Base-by-base conservation (phyloP, 2,329 filamentous ascomycete genomes). In the Ophiostoma populinum region DNA sequence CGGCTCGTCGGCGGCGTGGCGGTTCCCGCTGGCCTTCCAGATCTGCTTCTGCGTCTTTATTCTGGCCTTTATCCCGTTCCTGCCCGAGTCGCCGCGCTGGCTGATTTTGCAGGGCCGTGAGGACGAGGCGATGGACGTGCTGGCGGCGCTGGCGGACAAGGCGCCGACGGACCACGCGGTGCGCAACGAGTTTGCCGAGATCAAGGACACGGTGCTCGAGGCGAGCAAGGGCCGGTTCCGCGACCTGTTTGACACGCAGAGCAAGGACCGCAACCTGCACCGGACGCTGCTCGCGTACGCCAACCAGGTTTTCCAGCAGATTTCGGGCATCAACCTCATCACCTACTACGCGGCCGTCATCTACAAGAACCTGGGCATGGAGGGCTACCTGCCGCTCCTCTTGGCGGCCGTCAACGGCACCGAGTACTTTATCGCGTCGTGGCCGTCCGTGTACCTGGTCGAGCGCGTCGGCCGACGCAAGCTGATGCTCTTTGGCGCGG, bases 141-240 rank as follows among this genome's bases (percentile, higher is more conserved):
- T 66, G 3, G 52, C 59, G 12, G 56, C 56, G 2, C 46, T 64
- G 5, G 47, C 48, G 4, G 54, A 61, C 35, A 41, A 43, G 4
- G 47, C 59, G 5, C 40, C 58, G 6, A 59, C 74, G 16, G 58
- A 68, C 40, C 59, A 58, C 13, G 57, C 67, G 34, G 65, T 75
- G n/a, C 55, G 64, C 25, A 55, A 65, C 22, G 68, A 79, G 48
- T 57, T 60, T 35, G 35, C 46, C 4, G 55, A 56, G 25, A 65
- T 65, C 43, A 68, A 70, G 45, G 67, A 75, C 35, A 70, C 78
- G 1, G 74, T 80, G n/a, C 55, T 71, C n/a, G 77, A 85, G 48
- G 57, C 45, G 43, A 42, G 40, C 24, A 39, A 40, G 17, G 46
- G 46, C 4, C 29, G 38, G 2, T 47, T 45, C 15, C 31, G 37